Percentiles rank a stretch among this genome's conserved stretches.
These are phyloP conservation scores for Trichoderma simmonsii DNA, from an alignment of 2,329 filamentous ascomycete genomes.

Conservation along the genomic window DNA sequence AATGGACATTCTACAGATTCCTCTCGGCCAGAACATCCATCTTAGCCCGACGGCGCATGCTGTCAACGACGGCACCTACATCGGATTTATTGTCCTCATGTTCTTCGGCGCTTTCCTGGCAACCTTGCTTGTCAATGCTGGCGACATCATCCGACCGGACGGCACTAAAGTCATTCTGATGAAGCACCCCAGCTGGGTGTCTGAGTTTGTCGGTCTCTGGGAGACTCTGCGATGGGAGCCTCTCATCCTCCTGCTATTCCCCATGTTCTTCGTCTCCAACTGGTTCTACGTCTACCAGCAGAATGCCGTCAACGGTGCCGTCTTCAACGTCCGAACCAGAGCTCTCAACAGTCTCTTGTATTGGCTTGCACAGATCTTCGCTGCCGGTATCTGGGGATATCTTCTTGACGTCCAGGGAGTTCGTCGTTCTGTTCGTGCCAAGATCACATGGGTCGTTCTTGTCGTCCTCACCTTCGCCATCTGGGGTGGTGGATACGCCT, in stretches of 20 bases:
- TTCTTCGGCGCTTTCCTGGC: constrained; percentile 66
- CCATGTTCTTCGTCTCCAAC: constrained; percentile 54
- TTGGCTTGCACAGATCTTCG: constrained; percentile 55
- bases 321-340: constrained; percentile 54
- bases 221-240: constrained; percentile 68
- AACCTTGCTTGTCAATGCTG: constrained; percentile 67
- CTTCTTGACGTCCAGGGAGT: constrained; percentile 64
- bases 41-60: constrained; percentile 39
- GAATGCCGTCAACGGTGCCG: constrained; percentile 52
- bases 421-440: constrained; percentile 69
- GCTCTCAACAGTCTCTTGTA: constrained; percentile 53
- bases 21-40: constrained; percentile 67
- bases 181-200: constrained; percentile 85
- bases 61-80: constrained; percentile 77
- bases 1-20: constrained; percentile 43
- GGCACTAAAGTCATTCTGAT: constrained; percentile 79
- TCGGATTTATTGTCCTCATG: constrained; percentile 81
- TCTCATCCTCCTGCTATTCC: constrained; percentile 63
- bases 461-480: constrained; percentile 69
- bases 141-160: constrained; percentile 69
- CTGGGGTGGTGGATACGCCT: constrained; percentile 82
- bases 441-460: constrained; percentile 62
- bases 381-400: constrained; percentile 46
- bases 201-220: constrained; percentile 74
- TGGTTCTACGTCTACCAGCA: constrained; percentile 59